Base-by-base conservation (phyloP, 768 basidiomycete genomes). In the Russula ochroleuca region DNA sequence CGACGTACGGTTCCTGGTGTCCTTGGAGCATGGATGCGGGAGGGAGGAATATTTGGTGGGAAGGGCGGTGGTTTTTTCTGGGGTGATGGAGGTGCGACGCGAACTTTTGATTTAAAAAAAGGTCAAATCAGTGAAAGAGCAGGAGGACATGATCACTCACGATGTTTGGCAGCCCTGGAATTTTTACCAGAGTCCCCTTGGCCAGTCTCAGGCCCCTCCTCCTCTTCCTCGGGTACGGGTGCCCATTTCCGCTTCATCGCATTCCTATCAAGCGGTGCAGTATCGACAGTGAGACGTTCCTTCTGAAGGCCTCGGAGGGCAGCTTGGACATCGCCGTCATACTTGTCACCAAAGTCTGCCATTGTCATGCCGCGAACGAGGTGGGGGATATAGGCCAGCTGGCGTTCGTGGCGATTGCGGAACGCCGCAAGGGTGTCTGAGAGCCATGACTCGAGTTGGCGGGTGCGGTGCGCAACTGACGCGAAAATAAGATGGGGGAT, bases 161-260 rank as follows among this genome's bases (percentile, higher is more conserved):
- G 61, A 52, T 61, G 67, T 47, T 68, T 68, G n/a, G 62, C 79
- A 10, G 68, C 67, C 8, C 72, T 71, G 13, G 28, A 25, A 28
- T 66, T 60, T 31, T 57, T 38, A 17, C 62, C 64, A 14, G 66
- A 64, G 31, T 70, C 70, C 33, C 72, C 78, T 57, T 77, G 73
- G 38, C 75, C 75, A 53, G 78, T 78, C 35, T 73, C 72, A 31
- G 80, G n/a, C n/a, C n/a, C n/a, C n/a, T n/a, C 81, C 11, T 74
- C 77, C 53, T 85, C 82, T 69, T 87, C 82, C 69, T 87, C 85
- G 68, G 77, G 75, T 56, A 83, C 80, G 19, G 83, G 86, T 5
- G 85, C 81, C 87, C 87, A 89, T 72, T 91, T 91, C 67, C 90
- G 77, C 73, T 92, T 92, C 64, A 86, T 79, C 61, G 85, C 84